Evolutionary conservation across 805 yeast species (phyloP).

Genomic region (Cyberlindnera samutprakarnensis): DNA sequence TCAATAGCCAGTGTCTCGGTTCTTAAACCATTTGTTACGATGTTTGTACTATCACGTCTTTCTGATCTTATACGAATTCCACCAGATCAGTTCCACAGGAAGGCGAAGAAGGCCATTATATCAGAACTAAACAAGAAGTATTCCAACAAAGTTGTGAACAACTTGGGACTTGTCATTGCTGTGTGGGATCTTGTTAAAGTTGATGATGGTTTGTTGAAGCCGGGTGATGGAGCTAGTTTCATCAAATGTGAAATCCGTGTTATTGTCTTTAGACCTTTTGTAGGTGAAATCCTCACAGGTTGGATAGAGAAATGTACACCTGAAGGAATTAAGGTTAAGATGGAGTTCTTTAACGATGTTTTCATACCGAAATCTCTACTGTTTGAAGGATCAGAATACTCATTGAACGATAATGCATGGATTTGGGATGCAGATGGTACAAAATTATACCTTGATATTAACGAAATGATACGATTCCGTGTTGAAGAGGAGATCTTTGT

Average conservation of each 20-base stretch:
- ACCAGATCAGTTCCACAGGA: conserved; percentile 73
- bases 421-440: conserved; percentile 78
- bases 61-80: conserved; percentile 84
- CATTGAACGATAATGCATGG: conserved; percentile 85
- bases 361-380: conserved; percentile 78
- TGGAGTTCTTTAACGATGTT: conserved; percentile 89
- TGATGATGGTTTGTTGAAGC: conserved; percentile 83
- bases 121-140: conserved; percentile 80
- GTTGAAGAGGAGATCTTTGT: conserved; percentile 84
- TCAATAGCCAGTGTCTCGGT: too few species aligned
- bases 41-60: conserved; percentile 81
- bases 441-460: conserved; percentile 75
- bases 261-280: conserved; percentile 85
- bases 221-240: conserved; percentile 90
- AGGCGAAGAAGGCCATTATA: conserved; percentile 63
- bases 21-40: too few species aligned
- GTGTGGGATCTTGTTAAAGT: conserved; percentile 78
- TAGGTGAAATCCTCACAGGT: conserved; percentile 88
- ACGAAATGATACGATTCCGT: conserved; percentile 87
- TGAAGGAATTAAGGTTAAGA: conserved; percentile 76
- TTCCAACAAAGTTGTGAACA: conserved; percentile 77
- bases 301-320: conserved; percentile 85
- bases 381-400: conserved; percentile 68
- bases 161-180: conserved; percentile 76
- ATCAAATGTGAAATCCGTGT: conserved; percentile 69